Conservation (phyloP, 345 rosid genomes). For the Orychophragmus violaceus region DNA sequence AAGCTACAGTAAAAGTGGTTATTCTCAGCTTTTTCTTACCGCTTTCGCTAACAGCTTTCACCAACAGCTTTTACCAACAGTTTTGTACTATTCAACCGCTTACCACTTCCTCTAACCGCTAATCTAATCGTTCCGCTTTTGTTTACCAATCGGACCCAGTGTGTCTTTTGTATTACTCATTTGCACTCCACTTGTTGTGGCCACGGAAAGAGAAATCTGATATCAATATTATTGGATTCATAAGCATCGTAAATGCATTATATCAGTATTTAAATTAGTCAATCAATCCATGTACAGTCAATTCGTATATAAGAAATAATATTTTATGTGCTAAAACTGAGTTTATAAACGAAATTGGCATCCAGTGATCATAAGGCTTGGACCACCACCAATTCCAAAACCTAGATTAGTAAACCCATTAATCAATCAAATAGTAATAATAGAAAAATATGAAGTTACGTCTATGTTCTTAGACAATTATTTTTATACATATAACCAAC, state of each 20-base stretch:
- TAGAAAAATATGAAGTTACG: background rate
- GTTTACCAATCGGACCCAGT: too few species aligned
- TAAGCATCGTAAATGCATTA: background rate
- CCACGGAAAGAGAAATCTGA: constrained; percentile 18
- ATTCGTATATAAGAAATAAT: background rate
- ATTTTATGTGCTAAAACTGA: background rate
- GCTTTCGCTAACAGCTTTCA: too few species aligned
- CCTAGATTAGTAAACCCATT: background rate
- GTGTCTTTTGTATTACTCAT: background rate
- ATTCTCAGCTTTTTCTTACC: too few species aligned
- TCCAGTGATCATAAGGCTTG: background rate
- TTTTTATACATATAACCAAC: background rate
- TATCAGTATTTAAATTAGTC: background rate
- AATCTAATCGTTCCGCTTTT: too few species aligned
- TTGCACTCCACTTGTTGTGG: constrained; percentile 4
- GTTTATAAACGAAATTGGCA: background rate
- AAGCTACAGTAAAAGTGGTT: too few species aligned
- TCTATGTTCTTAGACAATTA: background rate
- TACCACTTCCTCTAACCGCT: too few species aligned
- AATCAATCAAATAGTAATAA: background rate
- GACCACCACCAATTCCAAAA: background rate
- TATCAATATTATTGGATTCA: constrained; percentile 10
- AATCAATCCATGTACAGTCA: constrained; percentile 20
- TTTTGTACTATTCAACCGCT: too few species aligned
- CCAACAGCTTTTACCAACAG: too few species aligned